These are phyloP conservation scores for Hemileccinum impolitum DNA, from an alignment of 768 basidiomycete species.

Conservation along the genomic window DNA sequence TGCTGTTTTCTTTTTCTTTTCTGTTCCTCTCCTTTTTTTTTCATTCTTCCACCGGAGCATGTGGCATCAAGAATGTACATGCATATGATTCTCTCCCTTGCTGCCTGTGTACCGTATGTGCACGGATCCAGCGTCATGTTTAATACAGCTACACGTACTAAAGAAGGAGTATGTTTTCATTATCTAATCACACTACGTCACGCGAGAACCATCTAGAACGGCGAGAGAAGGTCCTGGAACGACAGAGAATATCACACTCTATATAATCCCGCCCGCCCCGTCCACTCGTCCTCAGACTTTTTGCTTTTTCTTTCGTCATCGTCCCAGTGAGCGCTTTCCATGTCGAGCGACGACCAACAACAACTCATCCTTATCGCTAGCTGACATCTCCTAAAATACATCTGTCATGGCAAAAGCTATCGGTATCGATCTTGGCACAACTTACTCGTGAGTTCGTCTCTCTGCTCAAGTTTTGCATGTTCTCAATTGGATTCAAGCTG, in stretches of 20 bases:
- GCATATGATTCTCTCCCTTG: conserved; percentile 20
- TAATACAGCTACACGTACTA: not conserved
- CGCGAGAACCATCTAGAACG: conserved; percentile 33
- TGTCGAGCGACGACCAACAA: not conserved
- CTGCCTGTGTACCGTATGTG: conserved; percentile 22
- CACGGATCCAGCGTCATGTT: conserved; percentile 12
- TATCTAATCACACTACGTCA: conserved; percentile 34
- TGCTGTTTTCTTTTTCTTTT: conserved; percentile 11
- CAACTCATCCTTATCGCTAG: conserved; percentile 10
- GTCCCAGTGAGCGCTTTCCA: conserved; percentile 20
- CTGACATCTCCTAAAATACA: conserved; percentile 3
- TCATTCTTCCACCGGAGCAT: conserved; percentile 17
- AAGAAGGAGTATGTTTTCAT: conserved; percentile 17
- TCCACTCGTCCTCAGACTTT: conserved; percentile 9
- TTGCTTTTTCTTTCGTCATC: conserved; percentile 6
- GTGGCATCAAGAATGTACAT: conserved; percentile 26
- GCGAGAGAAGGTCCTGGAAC: conserved; percentile 33
- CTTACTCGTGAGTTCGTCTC: conserved; percentile 69
- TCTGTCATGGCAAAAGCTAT: conserved; percentile 70
- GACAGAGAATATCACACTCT: conserved; percentile 24
- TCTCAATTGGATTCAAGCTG: conserved; percentile 50
- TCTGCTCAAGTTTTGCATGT: not conserved
- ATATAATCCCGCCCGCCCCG: conserved; percentile 25
- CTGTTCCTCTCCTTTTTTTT: not conserved
- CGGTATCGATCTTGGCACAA: conserved; percentile 90